Conservation (phyloP, 1,139 yeast genomes). For the Candida albicans region DNA sequence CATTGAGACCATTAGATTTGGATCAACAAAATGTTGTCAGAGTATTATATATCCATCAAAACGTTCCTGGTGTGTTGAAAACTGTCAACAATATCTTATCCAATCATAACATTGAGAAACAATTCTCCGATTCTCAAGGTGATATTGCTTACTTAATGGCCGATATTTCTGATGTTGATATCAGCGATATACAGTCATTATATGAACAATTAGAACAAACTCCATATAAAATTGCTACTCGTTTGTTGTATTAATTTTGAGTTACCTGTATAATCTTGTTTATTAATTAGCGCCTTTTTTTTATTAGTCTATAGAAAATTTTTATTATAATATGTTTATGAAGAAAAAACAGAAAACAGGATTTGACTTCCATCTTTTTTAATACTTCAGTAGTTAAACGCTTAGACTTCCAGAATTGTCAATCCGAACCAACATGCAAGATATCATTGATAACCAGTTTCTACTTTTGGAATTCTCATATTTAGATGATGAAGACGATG, state of each 20-base stretch:
- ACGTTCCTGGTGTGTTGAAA: constrained; percentile 98
- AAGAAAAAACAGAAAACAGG: no score
- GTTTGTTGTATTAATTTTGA: constrained; percentile 70
- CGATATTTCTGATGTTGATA: constrained; percentile 85
- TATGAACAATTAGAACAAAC: constrained; percentile 88
- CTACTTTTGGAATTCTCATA: no score
- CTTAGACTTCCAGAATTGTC: no score
- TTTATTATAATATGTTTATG: background rate
- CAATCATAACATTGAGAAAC: constrained; percentile 95
- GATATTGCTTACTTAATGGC: constrained; percentile 98
- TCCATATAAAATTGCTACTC: constrained; percentile 86
- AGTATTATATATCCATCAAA: constrained; percentile 93
- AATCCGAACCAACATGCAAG: no score
- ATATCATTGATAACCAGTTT: no score
- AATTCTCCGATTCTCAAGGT: constrained; percentile 93
- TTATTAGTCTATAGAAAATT: background rate
- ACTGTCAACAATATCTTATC: constrained; percentile 95
- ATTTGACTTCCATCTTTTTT: no score
- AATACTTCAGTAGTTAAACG: no score
- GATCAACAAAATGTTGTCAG: constrained; percentile 90
- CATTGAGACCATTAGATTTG: constrained; percentile 82
- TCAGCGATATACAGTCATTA: constrained; percentile 77
- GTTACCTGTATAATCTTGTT: background rate
- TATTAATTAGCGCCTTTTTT: background rate
- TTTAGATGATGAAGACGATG: no score